Conservation (phyloP, 139 green algal species). For the Chlorella sp. region DNA sequence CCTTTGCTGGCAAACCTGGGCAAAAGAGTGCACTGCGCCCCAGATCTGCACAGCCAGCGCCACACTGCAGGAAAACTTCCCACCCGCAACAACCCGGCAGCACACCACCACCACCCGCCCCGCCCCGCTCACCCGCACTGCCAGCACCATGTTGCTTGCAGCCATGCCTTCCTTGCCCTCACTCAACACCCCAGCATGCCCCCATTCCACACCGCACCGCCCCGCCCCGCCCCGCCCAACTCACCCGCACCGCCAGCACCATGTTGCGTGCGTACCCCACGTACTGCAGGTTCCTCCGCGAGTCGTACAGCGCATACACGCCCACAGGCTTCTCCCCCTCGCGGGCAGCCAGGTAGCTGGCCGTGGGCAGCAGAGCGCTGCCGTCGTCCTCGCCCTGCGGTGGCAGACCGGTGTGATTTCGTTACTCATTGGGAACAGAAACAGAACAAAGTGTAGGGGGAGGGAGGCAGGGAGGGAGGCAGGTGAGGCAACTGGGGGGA, state of each 20-base stretch:
- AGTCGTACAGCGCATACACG: slow-evolving; percentile 89
- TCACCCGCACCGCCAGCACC: slow-evolving; percentile 63
- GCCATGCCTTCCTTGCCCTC: background rate
- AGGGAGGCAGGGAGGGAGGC: background rate
- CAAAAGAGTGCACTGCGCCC: too few relatives aligned
- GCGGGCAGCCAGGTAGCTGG: slow-evolving; percentile 62
- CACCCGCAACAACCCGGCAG: too few relatives aligned
- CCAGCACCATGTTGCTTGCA: background rate
- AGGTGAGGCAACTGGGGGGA: too few relatives aligned
- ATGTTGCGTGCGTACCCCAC: slow-evolving; percentile 88
- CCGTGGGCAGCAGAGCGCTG: slow-evolving; percentile 61
- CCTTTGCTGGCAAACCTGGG: too few relatives aligned
- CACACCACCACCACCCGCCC: too few relatives aligned
- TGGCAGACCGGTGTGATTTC: too few relatives aligned
- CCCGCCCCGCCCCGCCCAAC: background rate
- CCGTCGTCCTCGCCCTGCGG: slow-evolving; percentile 87
- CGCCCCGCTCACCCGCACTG: background rate
- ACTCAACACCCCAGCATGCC: background rate
- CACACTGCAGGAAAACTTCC: too few relatives aligned
- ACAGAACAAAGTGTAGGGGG: too few relatives aligned
- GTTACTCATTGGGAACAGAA: too few relatives aligned
- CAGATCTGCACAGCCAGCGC: too few relatives aligned
- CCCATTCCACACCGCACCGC: background rate
- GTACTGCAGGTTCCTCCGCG: slow-evolving; percentile 75
- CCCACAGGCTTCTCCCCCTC: slow-evolving; percentile 79